phyloP scores from a whole-genome alignment of 768 basidiomycete genomes.

The Pisolithus albus region DNA sequence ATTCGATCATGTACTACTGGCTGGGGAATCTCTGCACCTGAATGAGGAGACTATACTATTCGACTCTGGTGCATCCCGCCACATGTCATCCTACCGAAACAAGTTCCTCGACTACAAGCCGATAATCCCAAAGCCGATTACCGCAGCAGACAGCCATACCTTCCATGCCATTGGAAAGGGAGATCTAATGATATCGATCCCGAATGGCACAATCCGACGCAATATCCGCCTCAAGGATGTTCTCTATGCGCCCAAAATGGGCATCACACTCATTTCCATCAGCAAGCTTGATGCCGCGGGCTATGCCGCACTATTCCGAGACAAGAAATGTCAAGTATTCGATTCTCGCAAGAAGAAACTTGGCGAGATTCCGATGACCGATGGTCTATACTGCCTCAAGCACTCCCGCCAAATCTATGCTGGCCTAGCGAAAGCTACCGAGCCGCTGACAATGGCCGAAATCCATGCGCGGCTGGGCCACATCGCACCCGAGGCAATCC shows the following conservation, averaged over 20 bases:
- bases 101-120: slow-evolving; percentile 1
- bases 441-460: background rate
- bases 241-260: slow-evolving; percentile 15
- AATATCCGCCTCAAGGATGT: background rate
- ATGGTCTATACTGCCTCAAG: background rate
- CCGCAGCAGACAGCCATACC: slow-evolving; percentile 7
- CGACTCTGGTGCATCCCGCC: background rate
- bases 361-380: too few species aligned
- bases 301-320: too few species aligned
- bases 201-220: slow-evolving; percentile 9
- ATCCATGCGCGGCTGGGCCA: slow-evolving; percentile 2
- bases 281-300: too few species aligned
- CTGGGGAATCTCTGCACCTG: too few species aligned
- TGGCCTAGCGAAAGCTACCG: background rate
- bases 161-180: too few species aligned
- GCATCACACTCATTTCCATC: slow-evolving; percentile 1
- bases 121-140: slow-evolving; percentile 11
- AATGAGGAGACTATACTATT: too few species aligned
- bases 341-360: too few species aligned
- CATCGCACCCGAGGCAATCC: background rate
- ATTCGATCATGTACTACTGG: too few species aligned
- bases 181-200: slow-evolving; percentile 13
- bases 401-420: background rate
- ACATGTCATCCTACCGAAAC: background rate
- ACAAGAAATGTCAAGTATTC: too few species aligned